Evolutionary conservation across 257 asterid genomes (phyloP).

Genomic region (Plantago elongata): DNA sequence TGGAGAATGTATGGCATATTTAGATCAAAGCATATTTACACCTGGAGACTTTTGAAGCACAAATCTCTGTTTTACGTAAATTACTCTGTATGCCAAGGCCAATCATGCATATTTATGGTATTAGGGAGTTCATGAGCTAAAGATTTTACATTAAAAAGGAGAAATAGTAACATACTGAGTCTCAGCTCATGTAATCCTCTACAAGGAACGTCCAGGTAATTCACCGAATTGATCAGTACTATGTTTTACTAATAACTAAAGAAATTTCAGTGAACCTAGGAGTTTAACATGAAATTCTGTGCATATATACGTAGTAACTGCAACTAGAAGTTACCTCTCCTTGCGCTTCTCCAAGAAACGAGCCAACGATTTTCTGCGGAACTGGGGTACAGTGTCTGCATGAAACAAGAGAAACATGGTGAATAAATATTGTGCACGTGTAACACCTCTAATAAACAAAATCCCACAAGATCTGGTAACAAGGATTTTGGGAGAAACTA

Average conservation of each 20-base stretch:
- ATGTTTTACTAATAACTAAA: no score
- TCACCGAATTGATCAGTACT: neutral
- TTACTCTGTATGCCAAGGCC: no score
- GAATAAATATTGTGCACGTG: neutral
- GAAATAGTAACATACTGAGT: no score
- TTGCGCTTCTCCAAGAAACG: slow-evolving; percentile 93
- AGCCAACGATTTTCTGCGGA: slow-evolving; percentile 79
- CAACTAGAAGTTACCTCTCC: slow-evolving; percentile 55
- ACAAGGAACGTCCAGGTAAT: neutral
- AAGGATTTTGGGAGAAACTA: slow-evolving; percentile 6
- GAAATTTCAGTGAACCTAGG: no score
- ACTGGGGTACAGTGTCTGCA: slow-evolving; percentile 78
- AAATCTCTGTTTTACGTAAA: no score
- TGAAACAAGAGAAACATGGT: neutral
- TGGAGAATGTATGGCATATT: slow-evolving; percentile 3
- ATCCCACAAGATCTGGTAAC: neutral
- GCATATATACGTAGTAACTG: neutral
- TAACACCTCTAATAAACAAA: neutral
- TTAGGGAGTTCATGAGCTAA: no score
- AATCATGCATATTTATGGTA: no score
- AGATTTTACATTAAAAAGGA: no score
- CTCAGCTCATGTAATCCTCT: neutral
- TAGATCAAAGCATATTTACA: neutral
- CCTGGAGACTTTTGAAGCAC: no score
- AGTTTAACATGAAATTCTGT: slow-evolving; percentile 1